A percentile compares a stretch with the other conserved stretches of the same genome.
These are phyloP conservation scores for Stereum hirsutum DNA, from an alignment of 1,284 basidiomycete species.

Conservation along the genomic window DNA sequence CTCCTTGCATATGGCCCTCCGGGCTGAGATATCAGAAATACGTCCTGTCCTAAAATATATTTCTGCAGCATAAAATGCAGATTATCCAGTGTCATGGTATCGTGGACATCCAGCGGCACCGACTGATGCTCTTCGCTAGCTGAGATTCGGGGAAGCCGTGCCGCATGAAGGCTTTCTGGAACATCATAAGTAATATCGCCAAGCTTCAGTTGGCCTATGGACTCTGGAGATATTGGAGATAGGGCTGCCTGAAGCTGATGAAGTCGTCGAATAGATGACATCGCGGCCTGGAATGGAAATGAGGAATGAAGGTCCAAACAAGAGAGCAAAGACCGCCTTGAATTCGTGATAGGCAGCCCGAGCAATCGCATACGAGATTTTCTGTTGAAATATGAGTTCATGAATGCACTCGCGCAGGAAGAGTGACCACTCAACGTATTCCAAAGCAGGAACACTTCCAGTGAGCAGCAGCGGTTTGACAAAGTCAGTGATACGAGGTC, in stretches of 20 bases:
- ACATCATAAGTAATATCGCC: conserved; percentile 50
- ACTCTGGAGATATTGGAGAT: conserved; percentile 23
- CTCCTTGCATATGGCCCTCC: conserved; percentile 54
- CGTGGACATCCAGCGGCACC: conserved; percentile 35
- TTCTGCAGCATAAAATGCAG: conserved; percentile 60
- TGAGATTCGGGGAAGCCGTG: conserved; percentile 33
- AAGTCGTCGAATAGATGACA: conserved; percentile 28
- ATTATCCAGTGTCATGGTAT: conserved; percentile 45
- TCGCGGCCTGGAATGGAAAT: too few relatives aligned
- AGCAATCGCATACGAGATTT: too few relatives aligned
- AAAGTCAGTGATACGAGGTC: too few relatives aligned
- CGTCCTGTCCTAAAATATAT: conserved; percentile 56
- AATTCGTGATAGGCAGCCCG: too few relatives aligned
- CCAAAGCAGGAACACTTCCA: too few relatives aligned
- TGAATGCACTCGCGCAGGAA: too few relatives aligned
- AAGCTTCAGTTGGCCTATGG: conserved; percentile 46
- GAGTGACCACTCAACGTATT: too few relatives aligned
- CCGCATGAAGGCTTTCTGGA: conserved; percentile 33
- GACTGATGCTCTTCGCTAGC: conserved; percentile 11
- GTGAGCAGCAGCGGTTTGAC: too few relatives aligned
- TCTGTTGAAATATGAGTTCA: too few relatives aligned
- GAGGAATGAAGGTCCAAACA: too few relatives aligned
- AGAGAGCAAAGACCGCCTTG: too few relatives aligned
- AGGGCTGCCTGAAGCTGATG: conserved; percentile 37
- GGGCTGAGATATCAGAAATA: conserved; percentile 55